Conservation (phyloP, 257 asterid species). For the Penstemon barbatus region DNA sequence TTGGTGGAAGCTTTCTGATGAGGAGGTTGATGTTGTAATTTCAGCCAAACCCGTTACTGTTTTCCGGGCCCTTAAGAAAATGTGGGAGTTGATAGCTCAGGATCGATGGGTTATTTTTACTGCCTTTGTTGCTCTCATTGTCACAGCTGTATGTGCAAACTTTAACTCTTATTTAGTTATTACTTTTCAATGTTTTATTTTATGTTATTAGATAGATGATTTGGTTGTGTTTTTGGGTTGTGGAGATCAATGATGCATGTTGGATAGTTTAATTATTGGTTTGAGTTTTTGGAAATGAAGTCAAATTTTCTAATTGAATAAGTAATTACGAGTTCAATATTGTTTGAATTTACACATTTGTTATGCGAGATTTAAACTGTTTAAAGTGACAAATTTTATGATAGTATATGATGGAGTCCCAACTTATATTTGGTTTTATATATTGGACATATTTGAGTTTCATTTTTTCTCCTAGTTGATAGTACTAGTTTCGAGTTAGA, state of each 20-base stretch:
- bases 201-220: conserved; percentile 1
- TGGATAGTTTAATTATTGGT: background rate
- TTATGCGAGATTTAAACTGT: conserved; percentile 10
- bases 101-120: conserved; percentile 82
- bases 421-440: background rate
- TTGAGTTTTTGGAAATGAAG: conserved; percentile 6
- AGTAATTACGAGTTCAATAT: conserved; percentile 8
- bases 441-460: background rate
- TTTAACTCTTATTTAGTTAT: conserved; percentile 5
- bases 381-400: background rate
- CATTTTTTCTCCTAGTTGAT: no score
- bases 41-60: conserved; percentile 90
- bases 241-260: background rate
- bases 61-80: conserved; percentile 61
- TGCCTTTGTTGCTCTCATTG: conserved; percentile 70
- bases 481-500: no score
- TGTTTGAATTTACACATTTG: conserved; percentile 18
- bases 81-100: conserved; percentile 83
- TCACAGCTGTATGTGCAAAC: conserved; percentile 76
- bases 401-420: conserved; percentile 3
- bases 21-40: conserved; percentile 45
- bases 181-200: background rate
- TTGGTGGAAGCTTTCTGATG: conserved; percentile 83
- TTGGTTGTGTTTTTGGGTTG: background rate
- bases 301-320: conserved; percentile 10